Conservation (phyloP, 805 yeast species). For the Spathaspora passalidarum region DNA sequence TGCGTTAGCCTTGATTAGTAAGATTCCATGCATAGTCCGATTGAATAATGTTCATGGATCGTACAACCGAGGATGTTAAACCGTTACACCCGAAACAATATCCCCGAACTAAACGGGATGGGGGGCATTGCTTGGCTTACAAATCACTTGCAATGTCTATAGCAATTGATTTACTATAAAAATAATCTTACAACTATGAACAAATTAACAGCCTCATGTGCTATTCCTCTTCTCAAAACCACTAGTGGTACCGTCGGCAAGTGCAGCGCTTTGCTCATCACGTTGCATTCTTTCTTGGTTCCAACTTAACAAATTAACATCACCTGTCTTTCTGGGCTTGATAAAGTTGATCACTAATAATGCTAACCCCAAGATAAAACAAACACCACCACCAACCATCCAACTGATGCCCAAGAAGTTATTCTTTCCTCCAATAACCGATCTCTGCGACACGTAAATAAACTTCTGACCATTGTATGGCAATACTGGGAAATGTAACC, state of each 20-base stretch:
- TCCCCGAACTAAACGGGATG: neutral
- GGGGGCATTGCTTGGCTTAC: too few relatives aligned
- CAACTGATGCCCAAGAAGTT: constrained; percentile 68
- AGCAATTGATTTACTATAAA: neutral
- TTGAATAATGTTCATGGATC: too few relatives aligned
- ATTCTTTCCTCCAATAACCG: constrained; percentile 76
- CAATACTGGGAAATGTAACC: constrained; percentile 76
- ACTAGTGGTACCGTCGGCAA: constrained; percentile 2
- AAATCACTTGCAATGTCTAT: too few relatives aligned
- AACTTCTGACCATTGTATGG: constrained; percentile 67
- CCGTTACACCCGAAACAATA: too few relatives aligned
- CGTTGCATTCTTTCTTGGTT: constrained; percentile 40
- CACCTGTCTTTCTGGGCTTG: constrained; percentile 71
- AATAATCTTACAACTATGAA: neutral
- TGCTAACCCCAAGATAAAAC: constrained; percentile 53
- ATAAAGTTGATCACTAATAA: constrained; percentile 55
- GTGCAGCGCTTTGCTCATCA: constrained; percentile 9
- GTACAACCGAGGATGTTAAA: too few relatives aligned
- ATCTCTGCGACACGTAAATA: constrained; percentile 64
- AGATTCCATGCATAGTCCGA: too few relatives aligned
- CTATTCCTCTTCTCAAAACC: constrained; percentile 2
- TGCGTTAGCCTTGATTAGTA: too few relatives aligned
- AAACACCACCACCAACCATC: constrained; percentile 72
- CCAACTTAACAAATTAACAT: constrained; percentile 71
- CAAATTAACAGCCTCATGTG: neutral